Evolutionary conservation across 2,329 filamentous ascomycete genomes (phyloP).

Genomic region (Fusarium circinatum): DNA sequence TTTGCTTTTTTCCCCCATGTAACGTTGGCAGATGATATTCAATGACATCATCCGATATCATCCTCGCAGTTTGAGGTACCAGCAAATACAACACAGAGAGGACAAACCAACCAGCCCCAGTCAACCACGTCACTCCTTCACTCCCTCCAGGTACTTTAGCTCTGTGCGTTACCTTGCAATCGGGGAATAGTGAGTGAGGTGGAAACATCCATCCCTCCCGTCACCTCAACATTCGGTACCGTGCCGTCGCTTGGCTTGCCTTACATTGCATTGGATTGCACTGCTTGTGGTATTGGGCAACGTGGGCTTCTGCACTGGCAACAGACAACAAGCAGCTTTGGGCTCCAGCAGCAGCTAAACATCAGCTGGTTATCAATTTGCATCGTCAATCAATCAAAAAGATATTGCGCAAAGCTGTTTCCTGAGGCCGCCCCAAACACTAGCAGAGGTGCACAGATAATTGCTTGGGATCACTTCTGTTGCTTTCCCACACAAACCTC

Average conservation of each 20-base stretch:
- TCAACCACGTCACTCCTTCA: conserved; percentile 40
- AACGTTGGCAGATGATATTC: background rate
- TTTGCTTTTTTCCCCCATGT: background rate
- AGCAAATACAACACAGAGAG: conserved; percentile 6
- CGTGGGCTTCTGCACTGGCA: conserved; percentile 5
- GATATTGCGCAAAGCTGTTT: conserved; percentile 11
- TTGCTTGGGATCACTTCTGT: conserved; percentile 7
- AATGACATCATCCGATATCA: background rate
- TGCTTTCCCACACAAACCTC: background rate
- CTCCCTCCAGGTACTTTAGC: conserved; percentile 25
- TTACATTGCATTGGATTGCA: background rate
- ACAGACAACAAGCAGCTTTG: conserved; percentile 12
- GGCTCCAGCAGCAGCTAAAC: conserved; percentile 10
- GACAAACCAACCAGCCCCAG: conserved; percentile 24
- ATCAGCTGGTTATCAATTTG: background rate
- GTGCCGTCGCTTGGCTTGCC: background rate
- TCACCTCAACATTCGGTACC: background rate
- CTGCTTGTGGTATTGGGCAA: conserved; percentile 5
- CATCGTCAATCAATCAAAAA: conserved; percentile 3
- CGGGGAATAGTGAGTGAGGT: conserved; percentile 39
- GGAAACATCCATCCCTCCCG: conserved; percentile 19
- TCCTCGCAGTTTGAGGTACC: conserved; percentile 2
- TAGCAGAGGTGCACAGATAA: conserved; percentile 25
- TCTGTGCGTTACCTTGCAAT: conserved; percentile 23
- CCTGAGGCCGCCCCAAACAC: conserved; percentile 19